Evolutionary conservation across 2,329 filamentous ascomycete genomes (phyloP), one percentile per base, ranked within the genome.

Genomic region (Verticillium isaacii): DNA sequence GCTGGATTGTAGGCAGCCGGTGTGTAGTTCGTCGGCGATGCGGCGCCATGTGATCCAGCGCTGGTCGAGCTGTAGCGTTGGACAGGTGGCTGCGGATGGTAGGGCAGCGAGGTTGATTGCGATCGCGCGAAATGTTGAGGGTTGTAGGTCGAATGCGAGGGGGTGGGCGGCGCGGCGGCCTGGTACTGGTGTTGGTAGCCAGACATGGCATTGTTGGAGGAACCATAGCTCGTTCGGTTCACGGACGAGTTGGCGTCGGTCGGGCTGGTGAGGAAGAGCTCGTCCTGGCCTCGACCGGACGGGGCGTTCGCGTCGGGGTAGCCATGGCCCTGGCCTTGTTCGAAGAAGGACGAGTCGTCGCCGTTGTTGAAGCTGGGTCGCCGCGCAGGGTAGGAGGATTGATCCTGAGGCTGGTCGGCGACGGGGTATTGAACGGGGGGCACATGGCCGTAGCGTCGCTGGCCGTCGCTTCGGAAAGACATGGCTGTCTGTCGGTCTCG

Each of bases 311-410:
- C 17, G 14, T 69, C 69, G 62, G 71, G 67, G 65, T 69, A 68
- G 62, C 64, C 64, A 7, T 59, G 63, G 58, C 57, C 45, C 34
- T 65, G 64, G 32, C 39, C 59, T 57, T 63, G 64, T 66, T 63
- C 61, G 68, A 69, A 64, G 58, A 64, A 85, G 57, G 78, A 76
- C 57, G 81, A 79, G 72, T 94, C 90, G 73, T 95, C 91, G 66
- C 89, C 90, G 67, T 83, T 86, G 73, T 92, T 88, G 78, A 91
- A 93, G 78, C 89, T 94, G 57, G 85, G 83, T 66, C 86, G 83
- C 66, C 90, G 82, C 54, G 71, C 72, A 6, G 78, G 74, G 66
- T 79, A 77, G 41, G 70, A 62, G 57, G 74, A 70, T 63, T 77
- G 74, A 54, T 77, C 74, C 64, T 74, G 73, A 52, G 71, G 66